Percentiles rank a stretch among this genome's conserved stretches.
phyloP scores from a whole-genome alignment of 2,329 filamentous ascomycete genomes.

The Raffaelea albimanens region DNA sequence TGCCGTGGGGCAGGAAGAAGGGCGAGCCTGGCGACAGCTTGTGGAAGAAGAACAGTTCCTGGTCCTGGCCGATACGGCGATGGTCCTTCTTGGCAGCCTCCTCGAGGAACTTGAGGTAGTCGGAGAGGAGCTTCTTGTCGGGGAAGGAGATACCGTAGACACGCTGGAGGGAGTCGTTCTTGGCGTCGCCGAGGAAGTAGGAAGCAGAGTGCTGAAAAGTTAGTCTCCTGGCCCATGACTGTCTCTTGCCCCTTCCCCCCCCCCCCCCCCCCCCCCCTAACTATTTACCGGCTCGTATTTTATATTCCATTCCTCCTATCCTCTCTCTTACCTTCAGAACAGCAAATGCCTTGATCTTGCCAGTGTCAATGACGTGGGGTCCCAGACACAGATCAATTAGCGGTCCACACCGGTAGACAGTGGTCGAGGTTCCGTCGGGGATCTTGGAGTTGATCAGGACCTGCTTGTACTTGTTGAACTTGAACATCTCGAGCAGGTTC shows the following conservation, averaged over 20 bases:
- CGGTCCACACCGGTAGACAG: slow-evolving; percentile 88
- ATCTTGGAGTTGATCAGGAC: slow-evolving; percentile 95
- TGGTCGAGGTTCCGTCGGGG: slow-evolving; percentile 78
- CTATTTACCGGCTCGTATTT: too few species aligned
- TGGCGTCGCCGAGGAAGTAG: slow-evolving; percentile 89
- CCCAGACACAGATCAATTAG: slow-evolving; percentile 93
- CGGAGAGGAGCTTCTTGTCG: slow-evolving; percentile 88
- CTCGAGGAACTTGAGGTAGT: slow-evolving; percentile 90
- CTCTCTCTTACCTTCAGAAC: slow-evolving; percentile 82
- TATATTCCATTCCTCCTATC: too few species aligned
- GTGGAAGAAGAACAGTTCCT: slow-evolving; percentile 97
- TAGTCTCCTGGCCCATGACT: not conserved
- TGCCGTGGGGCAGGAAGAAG: slow-evolving; percentile 84
- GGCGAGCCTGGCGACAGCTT: slow-evolving; percentile 85
- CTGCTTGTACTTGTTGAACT: slow-evolving; percentile 97
- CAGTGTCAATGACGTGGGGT: slow-evolving; percentile 88
- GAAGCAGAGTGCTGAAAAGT: slow-evolving; percentile 23
- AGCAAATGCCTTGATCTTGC: slow-evolving; percentile 88
- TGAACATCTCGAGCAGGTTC: slow-evolving; percentile 90
- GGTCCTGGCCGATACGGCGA: slow-evolving; percentile 84
- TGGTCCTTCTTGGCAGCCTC: slow-evolving; percentile 98
- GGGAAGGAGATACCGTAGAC: slow-evolving; percentile 95
- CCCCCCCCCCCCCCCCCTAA: too few species aligned
- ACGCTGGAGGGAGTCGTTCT: slow-evolving; percentile 90
- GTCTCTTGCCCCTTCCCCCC: not conserved